These are phyloP conservation scores for Picochlorum sp. DNA, from an alignment of 139 green algal genomes.

Conservation along the genomic window DNA sequence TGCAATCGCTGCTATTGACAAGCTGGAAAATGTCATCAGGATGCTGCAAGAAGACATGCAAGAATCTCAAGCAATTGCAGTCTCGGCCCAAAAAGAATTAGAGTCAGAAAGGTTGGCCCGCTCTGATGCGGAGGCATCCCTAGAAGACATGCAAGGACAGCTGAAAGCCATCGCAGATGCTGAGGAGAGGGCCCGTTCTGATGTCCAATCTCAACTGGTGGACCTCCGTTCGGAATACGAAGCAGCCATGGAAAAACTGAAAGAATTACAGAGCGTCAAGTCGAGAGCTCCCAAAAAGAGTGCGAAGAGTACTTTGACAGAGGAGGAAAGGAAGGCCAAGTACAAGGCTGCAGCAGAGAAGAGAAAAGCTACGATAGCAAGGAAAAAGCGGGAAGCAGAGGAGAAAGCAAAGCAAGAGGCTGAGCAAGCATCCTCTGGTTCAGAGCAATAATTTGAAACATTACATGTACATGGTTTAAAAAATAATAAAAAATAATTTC, in stretches of 20 bases:
- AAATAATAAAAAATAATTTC: too few species aligned
- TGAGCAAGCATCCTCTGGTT: too few species aligned
- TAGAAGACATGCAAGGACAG: slow-evolving; percentile 11
- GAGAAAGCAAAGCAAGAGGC: neutral
- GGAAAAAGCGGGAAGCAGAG: neutral
- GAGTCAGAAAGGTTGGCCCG: slow-evolving; percentile 27
- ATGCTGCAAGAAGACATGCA: slow-evolving; percentile 32
- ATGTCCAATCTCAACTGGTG: slow-evolving; percentile 12
- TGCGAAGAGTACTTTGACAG: neutral
- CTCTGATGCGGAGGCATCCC: slow-evolving; percentile 20
- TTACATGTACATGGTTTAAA: too few species aligned
- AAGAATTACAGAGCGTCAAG: slow-evolving; percentile 5
- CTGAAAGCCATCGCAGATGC: slow-evolving; percentile 22
- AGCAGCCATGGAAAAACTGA: slow-evolving; percentile 20
- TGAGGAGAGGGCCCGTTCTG: slow-evolving; percentile 15
- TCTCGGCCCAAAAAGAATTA: slow-evolving; percentile 15
- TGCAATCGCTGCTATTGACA: slow-evolving; percentile 29
- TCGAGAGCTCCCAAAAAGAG: neutral
- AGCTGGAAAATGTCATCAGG: slow-evolving; percentile 31
- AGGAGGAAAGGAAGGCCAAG: neutral
- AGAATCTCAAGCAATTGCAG: slow-evolving; percentile 21
- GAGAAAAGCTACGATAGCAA: neutral
- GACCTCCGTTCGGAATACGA: slow-evolving; percentile 26
- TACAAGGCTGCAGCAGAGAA: neutral
- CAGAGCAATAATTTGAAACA: too few species aligned